These are phyloP conservation scores for Mallotus nudiflorus DNA, from an alignment of 345 rosid genomes.

Conservation along the genomic window DNA sequence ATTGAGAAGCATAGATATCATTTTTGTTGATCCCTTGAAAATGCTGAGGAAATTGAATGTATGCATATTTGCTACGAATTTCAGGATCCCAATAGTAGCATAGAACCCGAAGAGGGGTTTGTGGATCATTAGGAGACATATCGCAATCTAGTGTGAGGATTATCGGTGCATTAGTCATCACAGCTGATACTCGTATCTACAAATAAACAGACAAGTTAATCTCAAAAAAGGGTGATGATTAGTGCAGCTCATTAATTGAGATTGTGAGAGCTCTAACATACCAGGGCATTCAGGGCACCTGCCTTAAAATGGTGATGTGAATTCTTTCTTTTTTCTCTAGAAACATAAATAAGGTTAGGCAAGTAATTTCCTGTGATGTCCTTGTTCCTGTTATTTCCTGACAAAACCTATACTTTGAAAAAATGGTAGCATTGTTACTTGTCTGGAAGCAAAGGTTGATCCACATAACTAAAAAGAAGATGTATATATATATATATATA, in stretches of 20 bases:
- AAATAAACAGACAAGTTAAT: not conserved
- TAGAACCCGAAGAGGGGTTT: conserved; percentile 45
- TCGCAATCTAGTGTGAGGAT: conserved; percentile 78
- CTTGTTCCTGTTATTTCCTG: conserved; percentile 42
- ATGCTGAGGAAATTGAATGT: conserved; percentile 69
- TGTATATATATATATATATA: too few species aligned
- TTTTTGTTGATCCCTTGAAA: conserved; percentile 50
- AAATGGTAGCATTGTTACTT: not conserved
- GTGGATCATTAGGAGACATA: conserved; percentile 71
- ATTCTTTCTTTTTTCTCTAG: conserved; percentile 57
- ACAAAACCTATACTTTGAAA: conserved; percentile 37
- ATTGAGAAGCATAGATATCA: conserved; percentile 55
- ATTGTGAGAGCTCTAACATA: conserved; percentile 17
- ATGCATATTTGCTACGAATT: conserved; percentile 29
- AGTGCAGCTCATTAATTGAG: too few species aligned
- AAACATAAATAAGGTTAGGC: conserved; percentile 71
- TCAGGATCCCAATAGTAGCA: conserved; percentile 52
- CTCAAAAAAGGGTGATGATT: too few species aligned
- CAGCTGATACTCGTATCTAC: conserved; percentile 71
- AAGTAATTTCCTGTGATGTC: conserved; percentile 37
- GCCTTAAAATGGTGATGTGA: conserved; percentile 68
- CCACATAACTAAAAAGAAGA: not conserved
- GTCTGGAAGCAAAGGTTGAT: not conserved
- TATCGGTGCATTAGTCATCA: conserved; percentile 67
- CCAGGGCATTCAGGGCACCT: conserved; percentile 84